Base-by-base conservation (phyloP, 2,329 filamentous ascomycete species). In the Trichoderma koningii region DNA sequence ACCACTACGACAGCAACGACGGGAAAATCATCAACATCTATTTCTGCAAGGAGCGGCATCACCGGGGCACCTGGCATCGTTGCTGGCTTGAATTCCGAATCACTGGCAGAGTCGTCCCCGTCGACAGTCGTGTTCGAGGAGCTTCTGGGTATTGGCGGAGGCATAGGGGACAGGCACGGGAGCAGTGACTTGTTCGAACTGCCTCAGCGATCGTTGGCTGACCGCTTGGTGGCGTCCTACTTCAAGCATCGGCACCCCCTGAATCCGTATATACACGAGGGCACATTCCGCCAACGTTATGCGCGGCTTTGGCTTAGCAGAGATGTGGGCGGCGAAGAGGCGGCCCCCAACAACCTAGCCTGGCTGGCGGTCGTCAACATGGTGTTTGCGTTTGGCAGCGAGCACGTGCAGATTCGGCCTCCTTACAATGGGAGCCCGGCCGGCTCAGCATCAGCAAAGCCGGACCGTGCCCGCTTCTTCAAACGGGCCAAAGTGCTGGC, bases 91-190 rank as follows among this genome's bases (percentile, higher is more conserved):
- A 59, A 59, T 23, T 48, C 55, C 2, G 59, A 62, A 28, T 62
- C 59, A 12, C 26, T 62, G 15, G 59, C 59, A 5, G 59, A 62
- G 26, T 62, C 59, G 1, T 62, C 59, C 5, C 59, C 59, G 7
- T 62, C 59, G 34, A 62, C 59, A 45, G 59, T 62, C 4, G 59
- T 62, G 2, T 62, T 62, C 12, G 59, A 62, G n/a, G 59, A 62
- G 38, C 59, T 62, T 17, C 38, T 62, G 3, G 59, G 59, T 9
- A 62, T 62, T 9, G 59, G 59, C 10, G 48, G 48, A 45, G 59
- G 45, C 23, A 62, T 62, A 45, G 59, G 59, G 26, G 59, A 62
- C 17, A 50, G 38, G n/a, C 21, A 26, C 7, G 59, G 48, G 42
- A 62, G 59, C 17, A 62, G 59, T 34, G 59, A 62, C 23, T 34